phyloP scores from a whole-genome alignment of 2,329 filamentous ascomycete genomes.

The Phyllosticta citribraziliensis region DNA sequence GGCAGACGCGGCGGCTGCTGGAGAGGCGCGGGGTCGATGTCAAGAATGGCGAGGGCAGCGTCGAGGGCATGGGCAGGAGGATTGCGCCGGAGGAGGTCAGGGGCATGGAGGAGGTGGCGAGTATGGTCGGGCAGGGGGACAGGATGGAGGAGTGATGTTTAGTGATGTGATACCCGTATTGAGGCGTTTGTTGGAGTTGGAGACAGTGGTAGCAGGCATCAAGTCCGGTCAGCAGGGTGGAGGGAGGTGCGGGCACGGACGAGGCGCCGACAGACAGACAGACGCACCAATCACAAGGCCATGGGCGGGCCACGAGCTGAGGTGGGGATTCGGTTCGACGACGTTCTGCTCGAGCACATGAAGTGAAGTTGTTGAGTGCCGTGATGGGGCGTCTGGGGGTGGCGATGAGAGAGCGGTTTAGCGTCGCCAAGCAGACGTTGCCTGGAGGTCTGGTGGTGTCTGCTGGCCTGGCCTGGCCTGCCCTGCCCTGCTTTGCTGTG shows the following conservation, averaged over 20 bases:
- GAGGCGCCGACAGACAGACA: neutral
- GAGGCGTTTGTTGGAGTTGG: neutral
- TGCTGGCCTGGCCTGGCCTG: too few relatives aligned
- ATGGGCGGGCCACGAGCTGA: neutral
- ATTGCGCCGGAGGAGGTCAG: slow-evolving; percentile 25
- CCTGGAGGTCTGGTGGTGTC: neutral
- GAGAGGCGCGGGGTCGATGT: slow-evolving; percentile 60
- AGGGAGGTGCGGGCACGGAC: neutral
- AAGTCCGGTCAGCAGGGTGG: too few relatives aligned
- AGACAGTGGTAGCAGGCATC: too few relatives aligned
- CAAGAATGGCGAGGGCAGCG: slow-evolving; percentile 19
- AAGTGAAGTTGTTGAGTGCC: neutral
- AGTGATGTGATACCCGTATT: neutral
- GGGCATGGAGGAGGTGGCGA: slow-evolving; percentile 25
- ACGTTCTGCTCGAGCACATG: neutral
- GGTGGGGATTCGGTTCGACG: neutral
- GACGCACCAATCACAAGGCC: neutral
- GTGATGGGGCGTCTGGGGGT: neutral
- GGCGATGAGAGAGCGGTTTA: too few relatives aligned
- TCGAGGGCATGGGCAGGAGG: slow-evolving; percentile 17
- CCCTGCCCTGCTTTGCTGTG: neutral
- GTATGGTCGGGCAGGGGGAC: slow-evolving; percentile 1
- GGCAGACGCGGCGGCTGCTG: slow-evolving; percentile 51
- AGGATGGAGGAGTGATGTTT: slow-evolving; percentile 1
- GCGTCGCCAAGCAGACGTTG: too few relatives aligned